These are phyloP conservation scores for Xerocomus amazonicus DNA, from an alignment of 1,284 basidiomycete genomes.

Conservation along the genomic window DNA sequence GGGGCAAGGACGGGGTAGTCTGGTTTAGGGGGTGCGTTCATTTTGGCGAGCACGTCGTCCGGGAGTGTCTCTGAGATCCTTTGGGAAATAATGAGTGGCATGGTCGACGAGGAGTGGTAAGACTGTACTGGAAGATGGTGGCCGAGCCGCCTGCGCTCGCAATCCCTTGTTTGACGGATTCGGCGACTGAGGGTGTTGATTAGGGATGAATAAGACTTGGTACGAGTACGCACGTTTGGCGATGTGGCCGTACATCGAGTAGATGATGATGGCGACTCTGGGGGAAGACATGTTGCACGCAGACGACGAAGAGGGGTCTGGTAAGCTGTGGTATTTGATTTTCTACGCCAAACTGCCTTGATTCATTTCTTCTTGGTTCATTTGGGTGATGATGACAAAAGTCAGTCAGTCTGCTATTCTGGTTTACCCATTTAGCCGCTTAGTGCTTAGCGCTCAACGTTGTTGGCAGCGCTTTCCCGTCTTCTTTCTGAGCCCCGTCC, in stretches of 20 bases:
- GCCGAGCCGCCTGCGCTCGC: conserved; percentile 45
- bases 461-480: too few relatives aligned
- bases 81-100: background rate
- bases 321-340: background rate
- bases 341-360: too few relatives aligned
- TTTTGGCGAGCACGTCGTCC: conserved; percentile 50
- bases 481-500: background rate
- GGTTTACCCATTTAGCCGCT: too few relatives aligned
- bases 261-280: conserved; percentile 47
- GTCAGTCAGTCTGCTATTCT: too few relatives aligned
- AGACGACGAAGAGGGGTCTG: conserved; percentile 5
- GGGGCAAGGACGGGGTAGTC: conserved; percentile 47
- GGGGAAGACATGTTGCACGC: conserved; percentile 23
- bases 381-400: too few relatives aligned
- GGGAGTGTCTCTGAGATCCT: conserved; percentile 56
- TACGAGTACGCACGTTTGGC: conserved; percentile 30
- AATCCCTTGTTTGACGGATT: conserved; percentile 47
- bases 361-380: too few relatives aligned
- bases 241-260: conserved; percentile 51
- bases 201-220: background rate
- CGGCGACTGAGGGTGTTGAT: conserved; percentile 38
- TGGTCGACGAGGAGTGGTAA: background rate
- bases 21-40: conserved; percentile 47
- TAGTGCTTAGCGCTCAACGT: too few relatives aligned
- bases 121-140: conserved; percentile 41